Evolutionary conservation across 192 early-diverging fungal genomes (phyloP).

Genomic region (Mortierella hygrophila): DNA sequence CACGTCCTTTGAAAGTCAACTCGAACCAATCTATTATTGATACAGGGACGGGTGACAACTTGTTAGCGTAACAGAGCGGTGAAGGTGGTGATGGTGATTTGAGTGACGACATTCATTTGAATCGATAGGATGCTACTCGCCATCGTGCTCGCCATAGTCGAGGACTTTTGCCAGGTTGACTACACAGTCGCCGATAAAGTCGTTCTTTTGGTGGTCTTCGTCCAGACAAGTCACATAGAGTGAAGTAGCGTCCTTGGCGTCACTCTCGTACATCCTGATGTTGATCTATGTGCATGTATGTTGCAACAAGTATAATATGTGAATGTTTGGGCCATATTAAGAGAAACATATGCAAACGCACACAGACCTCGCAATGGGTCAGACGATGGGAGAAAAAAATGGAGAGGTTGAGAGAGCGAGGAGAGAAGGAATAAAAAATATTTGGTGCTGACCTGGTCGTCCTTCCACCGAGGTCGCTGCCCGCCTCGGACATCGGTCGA

Average conservation of each 20-base stretch:
- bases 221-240: slow-evolving; percentile 61
- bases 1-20: slow-evolving; percentile 34
- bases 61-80: background rate
- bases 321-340: background rate
- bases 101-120: background rate
- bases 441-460: slow-evolving; percentile 63
- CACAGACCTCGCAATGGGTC: background rate
- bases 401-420: background rate
- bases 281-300: slow-evolving; percentile 50
- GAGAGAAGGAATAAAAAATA: background rate
- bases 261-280: slow-evolving; percentile 58
- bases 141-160: slow-evolving; percentile 66
- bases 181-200: slow-evolving; percentile 64
- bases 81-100: background rate
- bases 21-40: slow-evolving; percentile 50
- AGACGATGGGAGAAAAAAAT: background rate
- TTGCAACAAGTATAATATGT: background rate
- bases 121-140: slow-evolving; percentile 31
- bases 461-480: slow-evolving; percentile 67
- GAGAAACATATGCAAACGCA: background rate
- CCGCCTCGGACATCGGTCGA: slow-evolving; percentile 69
- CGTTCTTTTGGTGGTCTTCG: slow-evolving; percentile 67
- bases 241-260: slow-evolving; percentile 54
- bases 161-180: slow-evolving; percentile 65
- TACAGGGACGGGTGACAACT: background rate